A percentile compares a stretch with the other conserved stretches of the same genome.
phyloP scores from a whole-genome alignment of 2,329 filamentous ascomycete species.

The Whalleya microplaca region DNA sequence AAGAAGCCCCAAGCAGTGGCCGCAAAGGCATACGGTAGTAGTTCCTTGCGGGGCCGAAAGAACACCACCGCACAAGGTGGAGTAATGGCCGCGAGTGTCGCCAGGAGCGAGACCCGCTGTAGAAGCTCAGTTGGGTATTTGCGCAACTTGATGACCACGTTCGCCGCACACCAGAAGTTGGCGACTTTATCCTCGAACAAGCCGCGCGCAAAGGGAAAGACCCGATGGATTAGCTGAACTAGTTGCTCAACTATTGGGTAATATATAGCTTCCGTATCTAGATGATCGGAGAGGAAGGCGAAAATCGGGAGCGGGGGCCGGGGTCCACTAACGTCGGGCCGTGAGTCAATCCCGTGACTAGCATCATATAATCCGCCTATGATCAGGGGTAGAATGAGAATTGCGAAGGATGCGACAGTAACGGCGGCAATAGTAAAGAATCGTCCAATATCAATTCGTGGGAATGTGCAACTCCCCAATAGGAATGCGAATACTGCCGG shows the following conservation, averaged over 20 bases:
- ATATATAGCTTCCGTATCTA: conserved; percentile 69
- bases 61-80: conserved; percentile 82
- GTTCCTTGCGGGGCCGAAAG: conserved; percentile 72
- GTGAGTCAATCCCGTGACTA: conserved; percentile 63
- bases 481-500: conserved; percentile 92
- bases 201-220: conserved; percentile 95
- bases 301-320: conserved; percentile 67
- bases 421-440: conserved; percentile 76
- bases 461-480: conserved; percentile 82
- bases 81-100: conserved; percentile 76
- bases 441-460: conserved; percentile 67
- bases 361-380: conserved; percentile 71
- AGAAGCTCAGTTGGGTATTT: conserved; percentile 72
- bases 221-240: conserved; percentile 82
- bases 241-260: conserved; percentile 79
- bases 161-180: conserved; percentile 95
- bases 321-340: conserved; percentile 59
- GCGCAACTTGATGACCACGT: conserved; percentile 86
- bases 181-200: conserved; percentile 99
- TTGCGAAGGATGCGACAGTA: conserved; percentile 72
- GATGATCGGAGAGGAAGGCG: conserved; percentile 57
- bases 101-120: conserved; percentile 73
- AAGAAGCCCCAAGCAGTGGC: conserved; percentile 96
- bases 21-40: conserved; percentile 80
- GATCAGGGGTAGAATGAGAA: conserved; percentile 77